A percentile compares a stretch with the other conserved stretches of the same genome.
phyloP scores from a whole-genome alignment of 2,329 filamentous ascomycete genomes.

The Pyrenophora seminiperda region DNA sequence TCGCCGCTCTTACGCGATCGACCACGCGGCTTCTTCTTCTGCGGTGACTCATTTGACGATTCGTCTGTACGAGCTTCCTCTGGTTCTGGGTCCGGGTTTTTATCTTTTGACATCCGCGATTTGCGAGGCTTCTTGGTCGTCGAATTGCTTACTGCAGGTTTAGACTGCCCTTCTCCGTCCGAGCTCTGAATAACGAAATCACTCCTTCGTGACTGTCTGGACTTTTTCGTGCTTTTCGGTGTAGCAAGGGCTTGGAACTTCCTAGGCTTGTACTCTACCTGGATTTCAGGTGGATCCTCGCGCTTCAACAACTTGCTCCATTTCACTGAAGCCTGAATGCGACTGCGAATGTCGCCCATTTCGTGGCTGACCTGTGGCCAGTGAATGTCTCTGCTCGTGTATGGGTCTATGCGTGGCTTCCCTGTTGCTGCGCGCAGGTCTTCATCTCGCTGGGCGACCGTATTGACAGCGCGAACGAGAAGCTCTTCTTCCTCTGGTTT shows the following conservation, averaged over 20 bases:
- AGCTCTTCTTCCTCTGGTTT: constrained; percentile 62
- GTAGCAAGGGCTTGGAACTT: neutral
- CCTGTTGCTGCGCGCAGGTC: constrained; percentile 24
- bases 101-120: neutral
- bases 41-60: neutral
- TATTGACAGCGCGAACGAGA: constrained; percentile 59
- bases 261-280: constrained; percentile 21
- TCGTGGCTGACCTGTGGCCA: constrained; percentile 68
- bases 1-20: neutral
- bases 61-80: neutral
- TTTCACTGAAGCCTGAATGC: constrained; percentile 71
- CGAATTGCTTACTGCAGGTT: neutral
- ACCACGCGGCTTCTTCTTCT: neutral
- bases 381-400: constrained; percentile 63
- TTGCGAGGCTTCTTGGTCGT: neutral
- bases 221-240: neutral
- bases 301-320: constrained; percentile 56
- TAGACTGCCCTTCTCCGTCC: neutral
- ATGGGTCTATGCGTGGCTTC: constrained; percentile 35
- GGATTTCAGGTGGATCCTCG: constrained; percentile 10
- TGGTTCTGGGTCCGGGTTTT: neutral
- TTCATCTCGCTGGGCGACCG: constrained; percentile 58
- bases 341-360: constrained; percentile 66
- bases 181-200: neutral
- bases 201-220: neutral